Base-by-base conservation (phyloP, 2,329 filamentous ascomycete genomes). In the Stachybotrys echinatus region DNA sequence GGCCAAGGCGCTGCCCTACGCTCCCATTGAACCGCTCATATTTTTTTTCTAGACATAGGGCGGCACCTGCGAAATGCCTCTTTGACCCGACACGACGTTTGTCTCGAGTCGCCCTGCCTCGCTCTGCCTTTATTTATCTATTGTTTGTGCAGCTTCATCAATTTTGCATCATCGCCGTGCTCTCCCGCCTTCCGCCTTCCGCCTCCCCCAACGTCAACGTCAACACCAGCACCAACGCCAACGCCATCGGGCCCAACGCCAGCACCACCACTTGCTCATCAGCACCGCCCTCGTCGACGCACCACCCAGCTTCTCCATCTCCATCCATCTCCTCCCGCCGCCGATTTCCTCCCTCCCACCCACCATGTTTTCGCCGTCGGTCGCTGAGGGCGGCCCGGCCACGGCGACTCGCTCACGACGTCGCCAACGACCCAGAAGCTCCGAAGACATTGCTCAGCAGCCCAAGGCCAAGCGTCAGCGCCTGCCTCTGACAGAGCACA, bases 381-480 rank as follows among this genome's bases (percentile, higher is more conserved):
- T 70, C 54, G 72, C 72, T 56, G 73, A 77, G 55, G 74, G 74
- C 58, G 76, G 77, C 58, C 74, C 79, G 23, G 75, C 77, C 58
- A 79, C 73, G 55, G 75, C 78, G 48, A 82, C 79, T 48, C 76
- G 82, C 55, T 81, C 80, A 58, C 79, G 83, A 52, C 77, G 83
- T 53, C 77, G 83, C 50, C 81, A 82, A 65, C 78, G 83, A 51
- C 81, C 81, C 47, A 65, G 71, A 58, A 81, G 75, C 60, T 72
- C 75, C 50, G 82, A 85, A 51, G 74, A 69, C 61, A 65, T 79
- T 48, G 66, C 69, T 45, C 74, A 79, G 55, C 77, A 80, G 58
- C 83, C 83, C 23, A 85, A 84, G 65, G 76, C 81, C 12, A 86
- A 86, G 70, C 77, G 83, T 54, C 79, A 80, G 61, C 75, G 83